Conservation (phyloP, 2,329 filamentous ascomycete genomes). For the Trichoderma cornu-damae region DNA sequence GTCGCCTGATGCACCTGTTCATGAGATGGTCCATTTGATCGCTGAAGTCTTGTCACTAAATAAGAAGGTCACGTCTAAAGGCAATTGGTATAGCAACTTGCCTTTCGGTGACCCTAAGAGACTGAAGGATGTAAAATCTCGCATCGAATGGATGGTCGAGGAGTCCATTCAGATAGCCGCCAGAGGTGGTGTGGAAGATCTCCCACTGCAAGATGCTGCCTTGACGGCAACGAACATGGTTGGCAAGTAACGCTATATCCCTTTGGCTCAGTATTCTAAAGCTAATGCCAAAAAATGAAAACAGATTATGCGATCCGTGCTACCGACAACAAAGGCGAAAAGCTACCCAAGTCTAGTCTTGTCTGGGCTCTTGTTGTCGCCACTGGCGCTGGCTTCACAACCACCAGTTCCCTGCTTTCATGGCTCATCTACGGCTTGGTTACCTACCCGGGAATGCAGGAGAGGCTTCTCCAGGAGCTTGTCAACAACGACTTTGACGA, state of each 20-base stretch:
- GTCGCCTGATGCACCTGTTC: slow-evolving; percentile 41
- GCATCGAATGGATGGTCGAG: slow-evolving; percentile 35
- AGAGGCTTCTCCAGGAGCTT: slow-evolving; percentile 53
- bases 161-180: slow-evolving; percentile 37
- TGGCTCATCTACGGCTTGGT: slow-evolving; percentile 54
- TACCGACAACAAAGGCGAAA: slow-evolving; percentile 49
- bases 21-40: slow-evolving; percentile 48
- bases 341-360: slow-evolving; percentile 38
- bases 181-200: slow-evolving; percentile 33
- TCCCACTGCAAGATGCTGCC: slow-evolving; percentile 46
- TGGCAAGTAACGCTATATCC: slow-evolving; percentile 11
- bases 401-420: slow-evolving; percentile 52
- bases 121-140: slow-evolving; percentile 33
- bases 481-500: slow-evolving; percentile 44
- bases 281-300: neutral
- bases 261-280: fast-evolving
- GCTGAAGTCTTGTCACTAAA: slow-evolving; percentile 50
- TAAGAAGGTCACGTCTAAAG: slow-evolving; percentile 45
- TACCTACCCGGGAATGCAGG: slow-evolving; percentile 51
- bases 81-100: slow-evolving; percentile 51
- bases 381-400: slow-evolving; percentile 56
- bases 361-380: slow-evolving; percentile 42
- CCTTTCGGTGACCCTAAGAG: slow-evolving; percentile 53
- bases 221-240: slow-evolving; percentile 41
- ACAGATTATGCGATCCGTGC: slow-evolving; percentile 50